Base-by-base conservation (phyloP, 2,329 filamentous ascomycete genomes). In the Hypoxylon sp. region DNA sequence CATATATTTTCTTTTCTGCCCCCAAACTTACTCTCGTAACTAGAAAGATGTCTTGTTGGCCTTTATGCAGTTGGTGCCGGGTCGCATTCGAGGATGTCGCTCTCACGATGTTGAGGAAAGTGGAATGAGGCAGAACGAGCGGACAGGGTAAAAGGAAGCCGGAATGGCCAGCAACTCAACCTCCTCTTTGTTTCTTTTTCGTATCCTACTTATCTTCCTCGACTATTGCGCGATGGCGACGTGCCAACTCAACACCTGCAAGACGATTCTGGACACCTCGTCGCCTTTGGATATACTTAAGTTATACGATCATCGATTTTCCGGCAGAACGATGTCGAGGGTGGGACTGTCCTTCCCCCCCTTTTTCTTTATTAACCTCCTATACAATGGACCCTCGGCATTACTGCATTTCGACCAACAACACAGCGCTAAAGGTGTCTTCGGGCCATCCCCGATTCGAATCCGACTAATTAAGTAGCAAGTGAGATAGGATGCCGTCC, bases 61-160 rank as follows among this genome's bases (percentile, higher is more conserved):
- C 26, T 39, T 67, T 61, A 72, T 72, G 70, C 70, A 72, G 70
- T 72, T 72, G 70, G 70, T 72, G 24, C 67, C 59, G 67, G 57
- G 70, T 72, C 70, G 67, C 65, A 72, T 68, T 63, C 42, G 46
- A 66, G 57, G 62, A 63, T 71, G 59, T 68, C 42, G 58, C 60
- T 57, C 31, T 65, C 53, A 29, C 50, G 59, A 62, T 52, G 44
- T 42, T 46, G n/a, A 67, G 59, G 59, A 54, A 53, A 35, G 48
- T 50, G 46, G 61, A 57, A 60, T 51, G 51, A 58, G 60, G 51
- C 35, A 64, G 48, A 59, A 44, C 53, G 54, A 55, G 50, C 51
- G 59, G 26, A 54, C 13, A 14, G 63, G 66, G 51, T 59, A 52
- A 64, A 62, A 47, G 42, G 58, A 69, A 37, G 47, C 54, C 55